phyloP scores from a whole-genome alignment of 345 rosid genomes.

The Xanthoceras sorbifolium region DNA sequence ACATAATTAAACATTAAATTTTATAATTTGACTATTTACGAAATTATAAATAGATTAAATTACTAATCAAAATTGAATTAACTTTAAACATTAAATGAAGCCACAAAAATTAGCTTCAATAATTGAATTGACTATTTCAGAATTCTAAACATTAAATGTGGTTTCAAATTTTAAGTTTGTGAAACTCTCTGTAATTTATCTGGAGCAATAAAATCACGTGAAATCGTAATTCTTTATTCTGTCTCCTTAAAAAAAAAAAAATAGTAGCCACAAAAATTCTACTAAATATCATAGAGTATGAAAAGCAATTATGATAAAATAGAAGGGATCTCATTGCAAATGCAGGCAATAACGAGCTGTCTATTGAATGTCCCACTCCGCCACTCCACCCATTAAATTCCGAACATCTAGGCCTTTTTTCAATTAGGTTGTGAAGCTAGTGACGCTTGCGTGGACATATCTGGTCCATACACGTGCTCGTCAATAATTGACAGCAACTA shows the following conservation, averaged over 20 bases:
- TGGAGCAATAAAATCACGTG: background rate
- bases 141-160: no score
- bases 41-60: no score
- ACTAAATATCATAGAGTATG: background rate
- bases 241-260: no score
- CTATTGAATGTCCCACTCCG: background rate
- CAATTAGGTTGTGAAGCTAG: conserved; percentile 1
- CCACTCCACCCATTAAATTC: background rate
- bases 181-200: no score
- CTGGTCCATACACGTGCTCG: conserved; percentile 26
- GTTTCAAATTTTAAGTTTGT: no score
- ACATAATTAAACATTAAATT: no score
- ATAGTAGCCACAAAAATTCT: background rate
- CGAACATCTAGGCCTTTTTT: background rate
- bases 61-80: no score
- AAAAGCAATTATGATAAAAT: background rate
- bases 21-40: no score
- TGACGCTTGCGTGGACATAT: conserved; percentile 11
- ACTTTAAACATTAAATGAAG: no score
- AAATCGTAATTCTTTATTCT: background rate
- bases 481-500: background rate
- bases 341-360: no score
- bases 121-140: no score
- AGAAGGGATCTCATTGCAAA: background rate
- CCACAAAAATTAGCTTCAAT: no score